Evolutionary conservation across 116 monocot genomes (phyloP).

Genomic region (Cymodocea nodosa): DNA sequence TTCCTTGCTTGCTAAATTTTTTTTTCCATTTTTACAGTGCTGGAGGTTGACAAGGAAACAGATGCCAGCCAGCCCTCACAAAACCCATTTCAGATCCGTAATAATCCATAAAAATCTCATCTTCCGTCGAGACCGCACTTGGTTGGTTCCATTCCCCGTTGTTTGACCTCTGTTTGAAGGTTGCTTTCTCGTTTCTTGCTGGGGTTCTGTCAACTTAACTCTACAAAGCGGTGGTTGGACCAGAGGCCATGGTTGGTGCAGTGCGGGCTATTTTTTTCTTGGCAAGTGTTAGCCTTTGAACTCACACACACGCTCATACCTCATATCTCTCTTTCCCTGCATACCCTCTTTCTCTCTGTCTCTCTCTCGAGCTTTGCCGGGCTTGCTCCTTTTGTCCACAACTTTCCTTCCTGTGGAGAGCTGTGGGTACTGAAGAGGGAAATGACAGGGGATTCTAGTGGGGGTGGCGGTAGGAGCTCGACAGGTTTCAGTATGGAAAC

Average conservation of each 20-base stretch:
- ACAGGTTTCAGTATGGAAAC: constrained; percentile 19
- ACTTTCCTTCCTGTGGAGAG: background rate
- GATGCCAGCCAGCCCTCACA: no score
- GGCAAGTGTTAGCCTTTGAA: no score
- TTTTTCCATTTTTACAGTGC: background rate
- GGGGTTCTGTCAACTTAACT: background rate
- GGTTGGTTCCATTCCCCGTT: background rate
- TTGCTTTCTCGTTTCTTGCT: background rate
- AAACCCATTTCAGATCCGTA: background rate
- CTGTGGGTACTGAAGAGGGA: background rate
- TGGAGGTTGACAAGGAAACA: background rate
- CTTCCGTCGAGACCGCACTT: background rate
- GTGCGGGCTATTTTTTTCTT: constrained; percentile 1
- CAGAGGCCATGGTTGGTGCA: background rate
- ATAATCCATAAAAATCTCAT: constrained; percentile 3
- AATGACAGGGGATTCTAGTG: constrained; percentile 17
- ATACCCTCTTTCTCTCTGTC: background rate
- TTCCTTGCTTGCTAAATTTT: background rate
- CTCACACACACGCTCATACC: no score
- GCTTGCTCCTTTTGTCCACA: background rate
- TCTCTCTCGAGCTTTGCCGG: background rate
- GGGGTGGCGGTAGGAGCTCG: constrained; percentile 6
- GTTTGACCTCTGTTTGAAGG: background rate
- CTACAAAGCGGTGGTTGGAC: background rate
- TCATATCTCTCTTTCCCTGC: background rate